Evolutionary conservation across 768 basidiomycete species (phyloP), one percentile per base, ranked within the genome.

Genomic region (Neoboletus subvelutipes): DNA sequence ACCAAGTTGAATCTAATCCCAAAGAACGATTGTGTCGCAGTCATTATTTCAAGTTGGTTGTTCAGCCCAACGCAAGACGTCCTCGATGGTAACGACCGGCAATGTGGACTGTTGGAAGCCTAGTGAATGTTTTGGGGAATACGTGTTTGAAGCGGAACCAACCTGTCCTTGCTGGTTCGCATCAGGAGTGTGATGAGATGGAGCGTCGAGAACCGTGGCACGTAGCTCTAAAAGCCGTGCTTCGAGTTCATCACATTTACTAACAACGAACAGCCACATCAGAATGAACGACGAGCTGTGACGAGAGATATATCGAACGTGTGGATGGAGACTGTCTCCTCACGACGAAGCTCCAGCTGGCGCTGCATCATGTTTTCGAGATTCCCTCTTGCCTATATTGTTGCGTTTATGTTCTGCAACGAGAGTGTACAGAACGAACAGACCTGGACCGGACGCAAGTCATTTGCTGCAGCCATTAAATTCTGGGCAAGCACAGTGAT

Each of bases 401-500:
- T 31, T 34, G n/a, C 11, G 11, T 62, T 28, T 31, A 31, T 45
- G 34, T 52, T 57, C 28, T 55, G 33, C 18, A 18, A 45, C 28
- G 26, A 8, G 22, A 18, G 20, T 28, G 39, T 34, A 56, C 29
- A n/a, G 50, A 50, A 45, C 53, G 42, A 60, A 67, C 73, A 12
- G 26, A 86, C 92, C 81, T 95, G 93, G 5, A 94, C 88, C 1
- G 92, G 93, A 26, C 94, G 83, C 50, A 95, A 73, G 64, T 94
- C 92, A 66, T 96, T 96, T 37, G 90, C 90, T 18, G 90, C 89
- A 15, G 87, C 90, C 84, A 94, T 91, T 55, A 96, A 80, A 69
- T 95, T 96, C 70, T 92, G 88, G 8, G 84, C 84, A 52, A 93
- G 80, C 2, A 90, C 77, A 12, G 80, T 84, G 51, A 94, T 87